Base-by-base conservation (phyloP, 2,329 filamentous ascomycete species). In the Paecilomyces sp. region DNA sequence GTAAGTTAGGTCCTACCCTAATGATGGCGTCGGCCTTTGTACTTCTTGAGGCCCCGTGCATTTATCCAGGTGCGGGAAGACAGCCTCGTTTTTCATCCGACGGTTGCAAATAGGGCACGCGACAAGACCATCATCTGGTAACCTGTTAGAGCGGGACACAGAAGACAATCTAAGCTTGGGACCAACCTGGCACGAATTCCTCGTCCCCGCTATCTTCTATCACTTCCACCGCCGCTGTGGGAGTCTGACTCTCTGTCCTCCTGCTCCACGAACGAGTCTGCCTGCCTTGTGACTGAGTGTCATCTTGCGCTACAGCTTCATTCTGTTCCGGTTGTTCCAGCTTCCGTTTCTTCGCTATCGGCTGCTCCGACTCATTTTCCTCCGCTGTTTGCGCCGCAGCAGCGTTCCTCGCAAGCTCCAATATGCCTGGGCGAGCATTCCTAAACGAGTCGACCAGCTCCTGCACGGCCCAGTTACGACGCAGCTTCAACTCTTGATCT, bases 401-500 rank as follows among this genome's bases (percentile, higher is more conserved):
- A 85, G 70, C 68, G 55, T 64, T 69, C 54, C 76, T 82, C 31
- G 91, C 91, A 67, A 92, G 79, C 0, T 82, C 78, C 28, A 97
- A 73, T 3, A 89, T 80, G 22, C 77, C 77, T 3, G 82, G 74
- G 58, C 93, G 82, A 3, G 86, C 85, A 57, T 80, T 82, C 64
- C 84, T 79, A 65, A 97, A 99, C 0, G 87, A 84, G 47, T 91
- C 87, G 8, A 96, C 90, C 1, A 93, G 82, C 70, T 97, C 92
- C 69, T 94, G 86, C 64, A 97, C 80, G 0, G 88, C 87, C 83
- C 88, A 90, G 72, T 97, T 97, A 54, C 88, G 88, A 60, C 92
- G 83, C 66, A 99, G 72, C 72, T 91, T 94, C 62, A 91, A 83
- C 71, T 93, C 91, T 72, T 97, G 92, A 65, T 96, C 91, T 0